These are phyloP conservation scores for Acephala macrosclerotiorum DNA, from an alignment of 2,329 filamentous ascomycete genomes.

Conservation along the genomic window DNA sequence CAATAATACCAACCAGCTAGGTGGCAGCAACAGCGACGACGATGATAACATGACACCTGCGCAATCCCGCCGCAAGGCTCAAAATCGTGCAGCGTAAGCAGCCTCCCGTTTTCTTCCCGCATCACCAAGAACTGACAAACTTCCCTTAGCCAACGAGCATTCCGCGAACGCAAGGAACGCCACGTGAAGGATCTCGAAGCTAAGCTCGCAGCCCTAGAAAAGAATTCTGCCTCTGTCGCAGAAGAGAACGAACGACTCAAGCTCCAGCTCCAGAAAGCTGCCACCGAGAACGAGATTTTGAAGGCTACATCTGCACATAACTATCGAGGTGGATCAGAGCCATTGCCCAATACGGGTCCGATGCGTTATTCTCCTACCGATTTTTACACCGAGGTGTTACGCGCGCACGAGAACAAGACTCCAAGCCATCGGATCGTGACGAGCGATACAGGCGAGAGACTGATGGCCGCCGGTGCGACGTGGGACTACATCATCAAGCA, in stretches of 20 bases:
- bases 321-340: conserved; percentile 45
- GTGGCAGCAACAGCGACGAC: conserved; percentile 49
- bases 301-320: conserved; percentile 73
- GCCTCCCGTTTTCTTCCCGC: conserved; percentile 3
- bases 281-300: conserved; percentile 92
- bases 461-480: conserved; percentile 78
- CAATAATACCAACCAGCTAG: conserved; percentile 36
- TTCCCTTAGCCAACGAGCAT: conserved; percentile 80
- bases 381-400: conserved; percentile 70
- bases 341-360: conserved; percentile 63
- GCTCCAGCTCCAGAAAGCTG: conserved; percentile 81
- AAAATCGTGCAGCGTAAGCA: conserved; percentile 76
- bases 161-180: conserved; percentile 93
- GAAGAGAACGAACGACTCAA: conserved; percentile 89
- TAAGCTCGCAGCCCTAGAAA: conserved; percentile 81
- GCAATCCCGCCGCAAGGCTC: conserved; percentile 70
- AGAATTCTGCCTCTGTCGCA: conserved; percentile 73
- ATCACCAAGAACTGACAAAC: conserved; percentile 5
- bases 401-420: conserved; percentile 66
- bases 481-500: conserved; percentile 92
- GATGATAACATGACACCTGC: conserved; percentile 63
- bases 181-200: conserved; percentile 93
- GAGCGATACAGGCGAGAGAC: conserved; percentile 69
- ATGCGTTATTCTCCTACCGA: conserved; percentile 76
- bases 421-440: conserved; percentile 74